Evolutionary conservation across 306 rosid genomes (phyloP).

Genomic region (Medicago lupulina): DNA sequence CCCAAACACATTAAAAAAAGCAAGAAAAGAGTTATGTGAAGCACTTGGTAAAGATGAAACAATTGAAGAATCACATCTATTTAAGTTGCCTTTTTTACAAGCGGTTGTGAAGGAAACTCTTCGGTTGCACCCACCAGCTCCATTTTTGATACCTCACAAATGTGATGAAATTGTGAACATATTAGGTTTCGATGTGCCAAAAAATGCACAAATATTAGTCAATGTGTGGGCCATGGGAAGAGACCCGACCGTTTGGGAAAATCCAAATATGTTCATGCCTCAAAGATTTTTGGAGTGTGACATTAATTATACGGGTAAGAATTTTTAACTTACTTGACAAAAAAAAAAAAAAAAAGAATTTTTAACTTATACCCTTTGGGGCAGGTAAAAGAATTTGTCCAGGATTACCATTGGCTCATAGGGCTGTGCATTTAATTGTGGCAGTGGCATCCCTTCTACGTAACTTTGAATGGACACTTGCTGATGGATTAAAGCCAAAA

Average conservation of each 20-base stretch:
- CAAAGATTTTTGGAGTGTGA: conserved; percentile 36
- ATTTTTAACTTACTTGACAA: too few relatives aligned
- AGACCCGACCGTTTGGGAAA: conserved; percentile 42
- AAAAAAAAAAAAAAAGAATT: too few relatives aligned
- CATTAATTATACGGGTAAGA: conserved; percentile 32
- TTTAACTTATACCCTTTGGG: conserved; percentile 50
- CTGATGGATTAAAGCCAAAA: conserved; percentile 27
- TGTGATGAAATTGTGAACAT: conserved; percentile 5
- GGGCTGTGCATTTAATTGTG: conserved; percentile 4
- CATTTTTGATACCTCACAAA: conserved; percentile 39
- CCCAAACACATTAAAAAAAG: conserved; percentile 20
- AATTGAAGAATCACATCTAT: conserved; percentile 39
- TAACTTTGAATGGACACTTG: conserved; percentile 42
- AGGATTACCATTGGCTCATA: conserved; percentile 41
- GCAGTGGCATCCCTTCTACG: conserved; percentile 36
- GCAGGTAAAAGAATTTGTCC: conserved; percentile 51
- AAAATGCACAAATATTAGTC: conserved; percentile 37
- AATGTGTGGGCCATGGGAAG: conserved; percentile 55
- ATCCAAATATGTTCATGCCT: conserved; percentile 38
- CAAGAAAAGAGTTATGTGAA: conserved; percentile 23
- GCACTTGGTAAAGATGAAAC: background rate
- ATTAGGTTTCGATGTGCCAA: conserved; percentile 23
- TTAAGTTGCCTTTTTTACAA: conserved; percentile 31
- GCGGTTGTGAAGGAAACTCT: conserved; percentile 50
- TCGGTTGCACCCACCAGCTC: conserved; percentile 48